phyloP scores from a whole-genome alignment of 345 rosid species.

The Aegle marmelos region DNA sequence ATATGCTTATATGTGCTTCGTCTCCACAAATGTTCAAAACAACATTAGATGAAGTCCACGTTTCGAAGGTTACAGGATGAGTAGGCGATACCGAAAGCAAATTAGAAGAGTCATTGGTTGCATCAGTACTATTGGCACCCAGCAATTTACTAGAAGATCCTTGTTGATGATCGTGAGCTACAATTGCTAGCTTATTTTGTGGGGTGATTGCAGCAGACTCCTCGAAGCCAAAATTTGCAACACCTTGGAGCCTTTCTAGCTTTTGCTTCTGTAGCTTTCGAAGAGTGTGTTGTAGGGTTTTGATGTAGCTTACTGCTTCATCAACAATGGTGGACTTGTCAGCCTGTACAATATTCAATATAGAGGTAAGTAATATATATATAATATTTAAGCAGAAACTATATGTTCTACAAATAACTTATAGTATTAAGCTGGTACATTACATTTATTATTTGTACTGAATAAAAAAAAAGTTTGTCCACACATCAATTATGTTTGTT shows the following conservation, averaged over 20 bases:
- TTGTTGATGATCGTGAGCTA: constrained; percentile 56
- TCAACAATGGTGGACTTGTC: constrained; percentile 71
- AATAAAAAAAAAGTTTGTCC: neutral
- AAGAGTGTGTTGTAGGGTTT: constrained; percentile 38
- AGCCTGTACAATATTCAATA: constrained; percentile 36
- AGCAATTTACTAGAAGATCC: constrained; percentile 15
- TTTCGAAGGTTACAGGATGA: constrained; percentile 41
- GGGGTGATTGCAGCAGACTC: constrained; percentile 23
- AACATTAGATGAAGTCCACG: constrained; percentile 46
- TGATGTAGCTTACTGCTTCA: constrained; percentile 58
- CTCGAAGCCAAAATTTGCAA: constrained; percentile 19
- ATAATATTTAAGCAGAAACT: neutral
- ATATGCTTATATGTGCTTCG: constrained; percentile 57
- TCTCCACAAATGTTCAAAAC: constrained; percentile 35
- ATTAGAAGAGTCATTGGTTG: constrained; percentile 20
- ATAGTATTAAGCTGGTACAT: neutral
- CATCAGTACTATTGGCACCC: neutral
- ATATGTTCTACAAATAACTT: neutral
- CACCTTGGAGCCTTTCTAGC: constrained; percentile 43
- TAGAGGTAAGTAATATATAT: neutral
- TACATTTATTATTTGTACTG: no score
- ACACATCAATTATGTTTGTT: neutral
- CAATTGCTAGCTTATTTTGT: constrained; percentile 27
- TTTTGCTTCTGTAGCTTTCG: constrained; percentile 43
- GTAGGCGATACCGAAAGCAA: constrained; percentile 6